Percentiles rank a stretch among this genome's conserved stretches.
These are phyloP conservation scores for Trichoderma sp. DNA, from an alignment of 2,329 filamentous ascomycete species.

Conservation along the genomic window DNA sequence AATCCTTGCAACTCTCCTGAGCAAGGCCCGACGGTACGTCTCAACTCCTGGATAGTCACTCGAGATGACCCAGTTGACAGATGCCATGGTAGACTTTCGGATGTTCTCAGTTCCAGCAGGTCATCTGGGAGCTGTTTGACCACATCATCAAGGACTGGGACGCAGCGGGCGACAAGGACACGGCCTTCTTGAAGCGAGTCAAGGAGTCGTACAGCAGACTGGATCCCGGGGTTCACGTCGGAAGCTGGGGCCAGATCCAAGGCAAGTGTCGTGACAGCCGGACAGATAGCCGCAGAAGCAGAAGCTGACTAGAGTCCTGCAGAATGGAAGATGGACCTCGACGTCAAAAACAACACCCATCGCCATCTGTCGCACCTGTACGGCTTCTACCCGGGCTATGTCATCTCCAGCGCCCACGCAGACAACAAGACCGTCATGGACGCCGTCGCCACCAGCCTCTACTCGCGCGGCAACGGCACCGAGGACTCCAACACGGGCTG, in stretches of 20 bases:
- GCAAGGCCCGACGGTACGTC: conserved; percentile 48
- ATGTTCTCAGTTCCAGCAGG: conserved; percentile 57
- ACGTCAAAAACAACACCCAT: conserved; percentile 33
- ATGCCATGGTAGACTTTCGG: conserved; percentile 46
- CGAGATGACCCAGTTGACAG: background rate
- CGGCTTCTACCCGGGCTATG: conserved; percentile 59
- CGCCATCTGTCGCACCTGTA: conserved; percentile 56
- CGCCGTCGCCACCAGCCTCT: conserved; percentile 51
- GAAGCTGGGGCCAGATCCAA: conserved; percentile 28
- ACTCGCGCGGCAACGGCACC: conserved; percentile 51
- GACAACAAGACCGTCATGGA: conserved; percentile 49
- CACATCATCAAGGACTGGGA: conserved; percentile 39
- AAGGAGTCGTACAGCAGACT: conserved; percentile 11
- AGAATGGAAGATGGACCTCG: conserved; percentile 28
- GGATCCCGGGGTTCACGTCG: conserved; percentile 24
- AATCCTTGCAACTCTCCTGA: conserved; percentile 62
- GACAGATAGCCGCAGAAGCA: background rate
- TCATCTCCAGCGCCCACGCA: conserved; percentile 43
- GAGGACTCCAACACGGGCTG: conserved; percentile 57
- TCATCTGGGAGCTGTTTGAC: conserved; percentile 50
- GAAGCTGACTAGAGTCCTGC: background rate
- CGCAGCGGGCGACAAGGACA: conserved; percentile 35
- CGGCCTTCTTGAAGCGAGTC: conserved; percentile 41
- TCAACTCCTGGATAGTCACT: background rate
- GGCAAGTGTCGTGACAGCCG: conserved; percentile 34